Base-by-base conservation (phyloP, 2,329 filamentous ascomycete species). In the Dactylellina sp. region DNA sequence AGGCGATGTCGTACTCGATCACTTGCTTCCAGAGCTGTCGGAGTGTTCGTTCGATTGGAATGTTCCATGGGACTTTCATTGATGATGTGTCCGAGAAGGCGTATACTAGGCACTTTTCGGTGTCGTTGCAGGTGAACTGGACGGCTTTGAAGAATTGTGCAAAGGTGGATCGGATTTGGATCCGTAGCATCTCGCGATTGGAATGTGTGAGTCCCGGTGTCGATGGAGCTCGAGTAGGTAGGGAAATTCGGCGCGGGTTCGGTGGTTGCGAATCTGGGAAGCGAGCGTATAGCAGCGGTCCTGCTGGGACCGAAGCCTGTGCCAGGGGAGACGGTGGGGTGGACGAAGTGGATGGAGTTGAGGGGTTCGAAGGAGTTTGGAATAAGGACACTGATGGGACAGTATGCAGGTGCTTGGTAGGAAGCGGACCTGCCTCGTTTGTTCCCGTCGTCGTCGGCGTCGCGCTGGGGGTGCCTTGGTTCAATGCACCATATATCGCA, bases 21-120 rank as follows among this genome's bases (percentile, higher is more conserved):
- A 72, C 68, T 37, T 72, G 60, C 53, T 65, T 65, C 68, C 68
- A 72, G 53, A 72, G 60, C 39, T 65, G 60, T 24, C 68, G 60
- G 35, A 72, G 68, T 20, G 60, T n/a, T 24, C 68, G 60, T 47
- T 72, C 68, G 1, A 72, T 47, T 12, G 68, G 68, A 18, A 72
- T 35, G 39, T 72, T 72, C 68, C 68, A 72, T 32, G 68, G 68
- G n/a, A 72, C 68, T 32, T 72, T 72, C 37, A 65, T 61, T 22
- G 52, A 40, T 7, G 60, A 18, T 40, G 60, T 7, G n/a, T 72
- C 68, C 1, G 68, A 72, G 35, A 65, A 72, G 14, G 46, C 55
- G 24, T 72, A 72, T n/a, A 72, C 14, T 18, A 72, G 55, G 28
- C 68, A 72, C 22, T 72, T 72, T 37, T 72, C 68, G n/a, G 68